Conservation (phyloP, 345 rosid species). For the Gossypium bickii region DNA sequence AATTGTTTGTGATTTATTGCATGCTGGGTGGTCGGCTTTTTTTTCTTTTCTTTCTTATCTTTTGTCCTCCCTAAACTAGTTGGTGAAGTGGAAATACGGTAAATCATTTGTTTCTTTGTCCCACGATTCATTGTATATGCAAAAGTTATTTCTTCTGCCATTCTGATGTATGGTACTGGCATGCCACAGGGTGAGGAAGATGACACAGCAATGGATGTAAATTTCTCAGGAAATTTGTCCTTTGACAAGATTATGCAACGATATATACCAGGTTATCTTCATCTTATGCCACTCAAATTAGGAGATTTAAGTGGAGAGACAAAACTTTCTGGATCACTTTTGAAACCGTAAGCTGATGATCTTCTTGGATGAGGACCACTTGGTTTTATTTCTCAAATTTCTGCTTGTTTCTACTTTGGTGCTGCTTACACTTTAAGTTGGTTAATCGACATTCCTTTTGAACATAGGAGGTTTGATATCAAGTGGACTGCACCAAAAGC, state of each 20-base stretch:
- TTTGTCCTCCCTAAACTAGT: conserved; percentile 11
- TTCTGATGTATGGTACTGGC: conserved; percentile 24
- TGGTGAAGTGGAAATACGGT: conserved; percentile 2
- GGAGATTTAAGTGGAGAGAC: conserved; percentile 95
- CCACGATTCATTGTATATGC: background rate
- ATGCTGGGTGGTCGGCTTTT: background rate
- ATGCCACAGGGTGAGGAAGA: conserved; percentile 82
- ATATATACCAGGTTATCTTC: conserved; percentile 68
- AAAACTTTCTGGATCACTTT: conserved; percentile 88
- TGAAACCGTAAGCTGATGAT: conserved; percentile 70
- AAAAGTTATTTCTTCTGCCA: conserved; percentile 13
- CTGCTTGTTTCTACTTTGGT: conserved; percentile 13
- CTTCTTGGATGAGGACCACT: conserved; percentile 10
- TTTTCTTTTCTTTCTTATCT: conserved; percentile 12
- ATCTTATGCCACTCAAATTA: conserved; percentile 58
- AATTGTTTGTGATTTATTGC: background rate
- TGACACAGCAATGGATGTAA: conserved; percentile 84
- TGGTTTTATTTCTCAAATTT: conserved; percentile 16
- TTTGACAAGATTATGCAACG: conserved; percentile 77
- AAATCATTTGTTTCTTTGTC: background rate
- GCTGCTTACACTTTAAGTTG: conserved; percentile 12
- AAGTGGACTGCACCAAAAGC: conserved; percentile 98
- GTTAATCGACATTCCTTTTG: conserved; percentile 24
- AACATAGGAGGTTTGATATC: conserved; percentile 85
- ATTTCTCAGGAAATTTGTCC: conserved; percentile 80